Evolutionary conservation across 768 basidiomycete genomes (phyloP), one percentile per base, ranked within the genome.

Genomic region (Tricholoma terreum): DNA sequence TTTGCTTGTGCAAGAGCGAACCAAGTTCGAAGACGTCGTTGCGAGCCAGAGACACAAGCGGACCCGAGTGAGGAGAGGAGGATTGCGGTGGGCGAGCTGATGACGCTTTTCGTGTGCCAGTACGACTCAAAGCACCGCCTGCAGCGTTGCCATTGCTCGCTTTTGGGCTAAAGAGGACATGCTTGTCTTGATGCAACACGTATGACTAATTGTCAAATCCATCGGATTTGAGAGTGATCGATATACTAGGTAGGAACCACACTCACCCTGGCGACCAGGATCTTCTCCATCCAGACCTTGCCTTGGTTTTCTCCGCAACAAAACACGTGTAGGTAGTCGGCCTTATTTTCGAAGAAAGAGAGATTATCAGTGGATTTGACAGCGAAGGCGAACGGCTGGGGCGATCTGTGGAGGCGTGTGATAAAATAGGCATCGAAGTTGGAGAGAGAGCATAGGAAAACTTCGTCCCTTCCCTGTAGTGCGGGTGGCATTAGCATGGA

Each of bases 311-410:
- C 83, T 42, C 84, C 81, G 61, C 90, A 90, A 27, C 86, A 86
- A 67, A 98, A 94, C 49, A 87, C 76, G 67, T 97, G 94, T 55
- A 93, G 69, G 72, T 95, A 98, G 65, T 98, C 94, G 30, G 85
- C 80, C 4, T 84, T 84, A 69, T 92, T 86, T 73, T 97, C 94
- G 65, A 98, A 98, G 65, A 89, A 80, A 1, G 89, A 84, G 22
- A 90, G 75, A 65, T 88, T 91, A 65, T 95, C 93, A 10, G 90
- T 89, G 3, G 92, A 92, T 72, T 95, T 95, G 65, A 95, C 74
- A 34, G 91, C 85, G 66, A 98, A 96, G 19, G 87, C 82, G 61
- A 85, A 96, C 0, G 84, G 78, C 67, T 93, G 94, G 0, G 96
- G 96, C 1, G 91, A 79, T 64, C 90, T 91, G 71, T 89, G 83